Percentiles rank a stretch among this genome's conserved stretches.
Evolutionary conservation across 345 rosid genomes (phyloP).

Genomic region (Noccaea bulbosa): DNA sequence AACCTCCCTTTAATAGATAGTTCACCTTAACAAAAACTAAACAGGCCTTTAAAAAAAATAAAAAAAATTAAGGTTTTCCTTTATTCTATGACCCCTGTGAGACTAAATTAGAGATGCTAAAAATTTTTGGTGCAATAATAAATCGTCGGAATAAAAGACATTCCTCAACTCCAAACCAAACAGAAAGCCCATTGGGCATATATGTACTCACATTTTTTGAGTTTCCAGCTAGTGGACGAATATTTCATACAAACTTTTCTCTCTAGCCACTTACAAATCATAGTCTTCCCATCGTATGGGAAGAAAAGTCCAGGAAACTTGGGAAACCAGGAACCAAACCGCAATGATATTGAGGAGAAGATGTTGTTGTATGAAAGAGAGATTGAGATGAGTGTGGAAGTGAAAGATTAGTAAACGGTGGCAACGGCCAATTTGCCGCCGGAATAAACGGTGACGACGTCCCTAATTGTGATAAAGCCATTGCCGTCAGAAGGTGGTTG

Average conservation of each 20-base stretch:
- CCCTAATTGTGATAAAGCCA: not conserved
- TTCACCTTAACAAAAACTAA: not conserved
- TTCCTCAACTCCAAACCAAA: not conserved
- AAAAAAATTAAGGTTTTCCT: no score
- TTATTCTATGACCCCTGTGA: not conserved
- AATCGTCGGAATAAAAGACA: not conserved
- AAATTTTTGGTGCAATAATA: not conserved
- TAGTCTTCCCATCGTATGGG: slow-evolving; percentile 9
- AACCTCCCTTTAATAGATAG: not conserved
- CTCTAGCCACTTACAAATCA: slow-evolving; percentile 22
- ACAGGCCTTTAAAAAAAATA: not conserved
- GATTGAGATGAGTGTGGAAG: slow-evolving; percentile 30
- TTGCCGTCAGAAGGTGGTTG: slow-evolving; percentile 20
- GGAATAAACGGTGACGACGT: slow-evolving; percentile 12
- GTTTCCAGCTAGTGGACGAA: not conserved
- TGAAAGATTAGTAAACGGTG: slow-evolving; percentile 10
- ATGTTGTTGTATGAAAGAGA: slow-evolving; percentile 16
- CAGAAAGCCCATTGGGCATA: not conserved
- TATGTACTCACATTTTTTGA: not conserved
- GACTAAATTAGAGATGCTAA: slow-evolving; percentile 2
- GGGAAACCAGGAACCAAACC: slow-evolving; percentile 29
- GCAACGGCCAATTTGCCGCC: slow-evolving; percentile 18
- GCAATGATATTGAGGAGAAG: slow-evolving; percentile 24
- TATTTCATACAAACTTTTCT: slow-evolving; percentile 2
- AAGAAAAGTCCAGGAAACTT: slow-evolving; percentile 5